Base-by-base conservation (phyloP, 352 stramenopile species). In the Globisporangium radiosum region DNA sequence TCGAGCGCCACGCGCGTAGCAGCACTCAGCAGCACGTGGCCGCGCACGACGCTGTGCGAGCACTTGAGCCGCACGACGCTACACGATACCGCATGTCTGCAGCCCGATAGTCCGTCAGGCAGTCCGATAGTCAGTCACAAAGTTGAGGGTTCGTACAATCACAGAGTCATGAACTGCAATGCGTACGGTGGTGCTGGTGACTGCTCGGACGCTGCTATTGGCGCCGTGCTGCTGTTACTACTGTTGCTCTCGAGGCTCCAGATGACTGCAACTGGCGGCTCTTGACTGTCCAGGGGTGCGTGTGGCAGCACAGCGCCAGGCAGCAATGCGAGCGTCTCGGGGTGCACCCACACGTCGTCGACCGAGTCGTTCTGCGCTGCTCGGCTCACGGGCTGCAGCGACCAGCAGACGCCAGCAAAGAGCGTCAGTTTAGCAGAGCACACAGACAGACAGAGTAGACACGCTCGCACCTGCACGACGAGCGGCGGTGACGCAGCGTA, bases 301-400 rank as follows among this genome's bases (percentile, higher is more conserved):
- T 64, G 53, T 7, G 63, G 49, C 56, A 76, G 52, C 11, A 83
- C 59, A 1, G 80, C 73, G 13, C 84, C 84, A 54, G 89, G 79
- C 14, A 93, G 64, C 53, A 78, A 57, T 1, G 69, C 81, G 11
- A 88, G 62, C 15, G 64, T 88, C 56, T 85, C 69, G 0, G 79
- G 74, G 47, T 93, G 81, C 38, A 90, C 61, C 71, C 79, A 87
- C 37, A 89, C 75, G 64, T 91, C 83, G 36, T 89, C 74, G 10
- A 68, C 47, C 0, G 69, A 70, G 25, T 70, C 57, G 37, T 82
- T 85, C 50, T 19, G 17, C 17, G 17, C 17, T 19, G 17, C 17
- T 19, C 17, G 17, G 17, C 17, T 19, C 17, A 19, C 17, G 17
- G 17, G 17, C 17, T 19, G 17, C 47, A 19, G 47, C 47, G 17